phyloP scores from a whole-genome alignment of 2,329 filamentous ascomycete species.

The Akanthomyces muscarius region DNA sequence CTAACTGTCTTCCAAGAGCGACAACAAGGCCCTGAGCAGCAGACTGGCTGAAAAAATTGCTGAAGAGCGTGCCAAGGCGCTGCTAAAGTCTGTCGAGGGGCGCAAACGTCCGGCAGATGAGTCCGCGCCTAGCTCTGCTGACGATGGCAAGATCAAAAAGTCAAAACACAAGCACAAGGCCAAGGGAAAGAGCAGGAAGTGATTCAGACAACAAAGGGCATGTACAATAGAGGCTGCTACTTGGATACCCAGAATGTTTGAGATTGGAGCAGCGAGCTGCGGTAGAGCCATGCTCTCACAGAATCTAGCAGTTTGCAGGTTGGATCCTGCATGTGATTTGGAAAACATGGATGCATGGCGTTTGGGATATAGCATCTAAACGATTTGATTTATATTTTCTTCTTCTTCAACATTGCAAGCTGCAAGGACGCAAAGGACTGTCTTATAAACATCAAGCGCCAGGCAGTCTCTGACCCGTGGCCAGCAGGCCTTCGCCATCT shows the following conservation, averaged over 20 bases:
- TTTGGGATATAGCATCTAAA: background rate
- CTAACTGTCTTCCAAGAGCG: slow-evolving; percentile 33
- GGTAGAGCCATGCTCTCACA: background rate
- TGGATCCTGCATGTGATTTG: background rate
- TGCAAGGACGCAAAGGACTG: too few species aligned
- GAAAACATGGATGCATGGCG: slow-evolving; percentile 1
- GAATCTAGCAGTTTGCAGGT: background rate
- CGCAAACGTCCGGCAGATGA: slow-evolving; percentile 43
- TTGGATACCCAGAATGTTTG: background rate
- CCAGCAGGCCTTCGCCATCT: too few species aligned
- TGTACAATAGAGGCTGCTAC: background rate
- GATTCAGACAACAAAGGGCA: background rate
- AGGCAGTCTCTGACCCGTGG: too few species aligned
- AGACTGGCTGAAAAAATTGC: slow-evolving; percentile 54
- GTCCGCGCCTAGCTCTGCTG: slow-evolving; percentile 24
- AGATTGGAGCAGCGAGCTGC: background rate
- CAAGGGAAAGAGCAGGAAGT: slow-evolving; percentile 23
- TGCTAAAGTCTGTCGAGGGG: slow-evolving; percentile 42
- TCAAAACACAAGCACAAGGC: slow-evolving; percentile 25
- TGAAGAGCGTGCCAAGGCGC: slow-evolving; percentile 51
- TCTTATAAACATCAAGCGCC: too few species aligned
- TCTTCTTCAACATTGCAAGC: too few species aligned
- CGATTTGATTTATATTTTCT: background rate
- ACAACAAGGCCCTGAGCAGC: slow-evolving; percentile 48
- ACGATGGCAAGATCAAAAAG: slow-evolving; percentile 27